Evolutionary conservation across 176 grass and related monocot species (phyloP).

Genomic region (Triticum monococcum): DNA sequence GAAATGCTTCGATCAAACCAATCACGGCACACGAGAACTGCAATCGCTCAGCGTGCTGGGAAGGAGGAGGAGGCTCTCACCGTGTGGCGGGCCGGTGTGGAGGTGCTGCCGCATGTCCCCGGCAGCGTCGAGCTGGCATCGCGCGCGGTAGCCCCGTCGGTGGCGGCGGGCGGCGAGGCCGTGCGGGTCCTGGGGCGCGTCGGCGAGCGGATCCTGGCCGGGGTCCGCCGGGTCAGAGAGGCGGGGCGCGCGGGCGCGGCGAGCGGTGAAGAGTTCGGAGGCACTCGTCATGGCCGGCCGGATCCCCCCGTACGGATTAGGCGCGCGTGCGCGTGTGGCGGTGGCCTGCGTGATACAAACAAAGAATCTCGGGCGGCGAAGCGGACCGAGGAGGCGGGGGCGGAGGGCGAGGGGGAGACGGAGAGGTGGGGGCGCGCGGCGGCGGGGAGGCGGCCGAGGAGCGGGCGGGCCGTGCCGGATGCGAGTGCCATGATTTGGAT

Average conservation of each 20-base stretch:
- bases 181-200: conserved; percentile 33
- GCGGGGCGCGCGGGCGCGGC: conserved; percentile 61
- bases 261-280: conserved; percentile 64
- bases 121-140: conserved; percentile 41
- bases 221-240: conserved; percentile 32
- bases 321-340: not conserved
- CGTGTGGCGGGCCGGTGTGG: conserved; percentile 36
- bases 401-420: too few species aligned
- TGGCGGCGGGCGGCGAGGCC: conserved; percentile 27
- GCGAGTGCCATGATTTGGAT: too few species aligned
- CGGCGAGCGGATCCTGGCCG: conserved; percentile 27
- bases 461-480: too few species aligned
- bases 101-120: conserved; percentile 38
- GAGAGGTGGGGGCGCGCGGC: too few species aligned
- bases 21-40: not conserved
- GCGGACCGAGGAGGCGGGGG: too few species aligned
- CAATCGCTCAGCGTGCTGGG: too few species aligned
- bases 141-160: conserved; percentile 33
- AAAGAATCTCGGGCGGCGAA: too few species aligned
- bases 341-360: not conserved
- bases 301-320: conserved; percentile 5
- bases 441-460: too few species aligned
- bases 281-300: conserved; percentile 72
- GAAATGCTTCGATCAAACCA: not conserved
- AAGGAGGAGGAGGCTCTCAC: conserved; percentile 11